A percentile compares a stretch with the other conserved stretches of the same genome.
phyloP scores from a whole-genome alignment of 1,284 basidiomycete genomes.

The Ustilago shanxiensis region DNA sequence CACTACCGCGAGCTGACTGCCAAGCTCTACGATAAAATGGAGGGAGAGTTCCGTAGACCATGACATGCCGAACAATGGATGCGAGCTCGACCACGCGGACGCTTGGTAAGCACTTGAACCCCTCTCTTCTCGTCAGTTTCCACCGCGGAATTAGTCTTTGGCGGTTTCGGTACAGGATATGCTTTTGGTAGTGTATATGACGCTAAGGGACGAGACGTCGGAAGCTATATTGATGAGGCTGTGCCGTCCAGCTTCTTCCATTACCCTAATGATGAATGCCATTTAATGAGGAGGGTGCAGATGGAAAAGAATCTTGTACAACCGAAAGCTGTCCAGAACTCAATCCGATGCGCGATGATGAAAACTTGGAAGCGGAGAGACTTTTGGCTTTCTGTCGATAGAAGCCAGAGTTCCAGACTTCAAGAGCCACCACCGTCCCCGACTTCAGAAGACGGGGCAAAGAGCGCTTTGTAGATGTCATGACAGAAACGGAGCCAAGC shows the following conservation, averaged over 20 bases:
- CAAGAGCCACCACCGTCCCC: background rate
- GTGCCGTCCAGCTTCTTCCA: background rate
- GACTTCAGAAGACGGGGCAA: background rate
- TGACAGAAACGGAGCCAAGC: background rate
- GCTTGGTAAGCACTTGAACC: slow-evolving; percentile 10
- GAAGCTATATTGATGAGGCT: no score
- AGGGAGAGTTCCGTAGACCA: background rate
- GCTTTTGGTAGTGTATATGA: no score
- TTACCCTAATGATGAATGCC: background rate
- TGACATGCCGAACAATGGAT: background rate
- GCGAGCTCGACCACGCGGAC: slow-evolving; percentile 6
- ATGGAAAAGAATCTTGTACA: background rate
- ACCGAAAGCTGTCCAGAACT: no score
- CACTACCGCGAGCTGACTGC: no score
- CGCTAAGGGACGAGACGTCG: no score
- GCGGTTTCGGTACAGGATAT: no score
- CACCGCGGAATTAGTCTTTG: background rate
- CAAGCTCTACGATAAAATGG: no score
- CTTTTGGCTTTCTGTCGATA: background rate
- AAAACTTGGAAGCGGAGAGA: background rate
- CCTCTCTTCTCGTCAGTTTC: background rate
- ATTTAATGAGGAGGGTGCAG: background rate
- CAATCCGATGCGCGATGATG: background rate
- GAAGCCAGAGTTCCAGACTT: background rate
- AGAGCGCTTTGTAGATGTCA: no score